Evolutionary conservation across 2,329 filamentous ascomycete genomes (phyloP), one percentile per base, ranked within the genome.

Genomic region (Thelonectria discophora): DNA sequence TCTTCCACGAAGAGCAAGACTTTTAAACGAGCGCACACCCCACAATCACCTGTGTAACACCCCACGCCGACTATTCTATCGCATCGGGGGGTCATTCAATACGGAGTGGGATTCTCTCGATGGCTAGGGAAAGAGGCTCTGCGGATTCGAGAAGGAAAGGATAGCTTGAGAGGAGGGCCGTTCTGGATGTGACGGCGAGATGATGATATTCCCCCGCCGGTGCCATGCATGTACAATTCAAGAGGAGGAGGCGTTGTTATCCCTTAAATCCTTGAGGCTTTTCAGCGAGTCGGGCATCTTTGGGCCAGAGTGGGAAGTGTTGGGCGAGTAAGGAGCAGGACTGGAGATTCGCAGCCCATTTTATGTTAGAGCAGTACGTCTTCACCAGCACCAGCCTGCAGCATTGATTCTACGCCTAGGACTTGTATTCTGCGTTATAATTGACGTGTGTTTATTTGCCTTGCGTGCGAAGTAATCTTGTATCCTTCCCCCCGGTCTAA

Each of bases 1-100:
- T 98, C 82, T 99, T 99, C 84, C 91, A 94, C 76, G 94, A 98
- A 79, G 93, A 98, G 77, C 91, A 97, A 75, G 95, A 98, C 72
- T 99, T 98, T 78, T 98, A 80, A 81, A 72, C 21, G 32, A 32
- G 30, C 46, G 8, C 30, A 30, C 12, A 20, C 20, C 37, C 9
- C 48, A 15, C 37, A 47, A 13, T 27, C 49, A 18, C 42, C 34
- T 24, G n/a, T n/a, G n/a, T n/a, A n/a, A n/a, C n/a, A 48, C 48
- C 43, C 27, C 45, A 54, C 39, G 27, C 45, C 18, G 37, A 15
- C 13, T n/a, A 50, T 24, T 37, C 21, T 18, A 13, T 39, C 30
- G 24, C 20, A 40, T 43, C 9, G 27, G 8, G 30, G 34, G 27
- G 8, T n/a, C 18, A n/a, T 13, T 34, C 48, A 27, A 24, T 24